Evolutionary conservation across 2,329 filamentous ascomycete genomes (phyloP).

Genomic region (Penicillium griseofulvum): DNA sequence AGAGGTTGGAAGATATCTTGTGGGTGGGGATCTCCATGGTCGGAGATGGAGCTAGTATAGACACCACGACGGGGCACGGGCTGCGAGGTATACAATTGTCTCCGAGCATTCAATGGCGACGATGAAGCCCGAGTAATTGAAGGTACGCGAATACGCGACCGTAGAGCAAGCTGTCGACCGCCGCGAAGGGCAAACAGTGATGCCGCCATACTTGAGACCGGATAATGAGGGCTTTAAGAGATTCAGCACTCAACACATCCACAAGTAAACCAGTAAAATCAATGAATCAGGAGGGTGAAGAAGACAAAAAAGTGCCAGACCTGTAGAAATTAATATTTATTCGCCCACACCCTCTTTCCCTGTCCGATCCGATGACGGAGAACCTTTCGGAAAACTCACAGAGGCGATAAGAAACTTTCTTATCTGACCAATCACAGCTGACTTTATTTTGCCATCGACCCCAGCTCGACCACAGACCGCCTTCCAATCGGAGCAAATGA

Average conservation of each 20-base stretch:
- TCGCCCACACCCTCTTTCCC: neutral
- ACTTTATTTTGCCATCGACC: neutral
- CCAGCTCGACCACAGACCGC: neutral
- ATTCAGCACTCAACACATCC: constrained; percentile 9
- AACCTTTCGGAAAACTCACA: constrained; percentile 4
- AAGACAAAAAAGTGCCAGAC: neutral
- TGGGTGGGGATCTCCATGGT: constrained; percentile 60
- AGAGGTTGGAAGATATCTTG: constrained; percentile 47
- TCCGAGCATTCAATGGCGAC: constrained; percentile 30
- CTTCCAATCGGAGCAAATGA: neutral
- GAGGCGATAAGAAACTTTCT: constrained; percentile 1
- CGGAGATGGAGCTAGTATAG: constrained; percentile 86
- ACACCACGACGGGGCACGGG: constrained; percentile 50
- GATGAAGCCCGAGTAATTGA: constrained; percentile 25
- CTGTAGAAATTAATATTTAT: constrained; percentile 9
- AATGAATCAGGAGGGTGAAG: neutral
- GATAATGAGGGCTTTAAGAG: constrained; percentile 14
- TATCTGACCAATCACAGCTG: neutral
- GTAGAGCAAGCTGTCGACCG: constrained; percentile 36
- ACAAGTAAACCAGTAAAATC: neutral
- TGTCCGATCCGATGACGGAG: constrained; percentile 9
- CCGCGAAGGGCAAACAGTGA: constrained; percentile 36
- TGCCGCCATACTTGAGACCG: constrained; percentile 30
- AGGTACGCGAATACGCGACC: constrained; percentile 28
- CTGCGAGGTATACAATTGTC: constrained; percentile 31